Percentiles rank a stretch among this genome's conserved stretches.
Conservation (phyloP, 202 grass and related monocot species). For the Zizania palustris region DNA sequence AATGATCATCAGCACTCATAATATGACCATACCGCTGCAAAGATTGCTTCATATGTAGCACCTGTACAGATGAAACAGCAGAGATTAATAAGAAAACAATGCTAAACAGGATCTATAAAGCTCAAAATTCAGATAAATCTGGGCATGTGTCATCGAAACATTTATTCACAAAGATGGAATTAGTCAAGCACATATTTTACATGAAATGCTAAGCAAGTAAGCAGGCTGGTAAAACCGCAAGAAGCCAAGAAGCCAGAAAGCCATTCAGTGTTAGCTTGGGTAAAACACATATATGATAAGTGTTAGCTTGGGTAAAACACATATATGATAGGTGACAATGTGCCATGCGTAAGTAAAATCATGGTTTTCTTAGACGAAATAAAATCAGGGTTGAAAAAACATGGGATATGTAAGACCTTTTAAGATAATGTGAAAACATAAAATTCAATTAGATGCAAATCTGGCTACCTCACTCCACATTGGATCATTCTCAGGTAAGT, state of each 20-base stretch:
- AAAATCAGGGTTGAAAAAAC: constrained; percentile 29
- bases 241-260: constrained; percentile 28
- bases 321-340: constrained; percentile 35
- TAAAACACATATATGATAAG: constrained; percentile 28
- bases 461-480: constrained; percentile 65
- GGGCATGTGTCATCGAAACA: neutral
- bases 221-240: constrained; percentile 7
- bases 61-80: constrained; percentile 47
- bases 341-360: constrained; percentile 18
- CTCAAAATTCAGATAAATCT: neutral
- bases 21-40: constrained; percentile 80
- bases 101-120: constrained; percentile 22
- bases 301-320: constrained; percentile 28
- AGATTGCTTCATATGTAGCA: constrained; percentile 76
- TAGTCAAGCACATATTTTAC: constrained; percentile 15
- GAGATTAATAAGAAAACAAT: constrained; percentile 28
- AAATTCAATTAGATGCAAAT: constrained; percentile 37
- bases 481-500: constrained; percentile 74
- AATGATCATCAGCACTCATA: constrained; percentile 75
- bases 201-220: constrained; percentile 32
- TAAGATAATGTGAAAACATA: constrained; percentile 26
- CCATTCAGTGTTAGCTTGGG: constrained; percentile 28
- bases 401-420: constrained; percentile 19
- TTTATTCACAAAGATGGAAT: neutral
- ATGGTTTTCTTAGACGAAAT: constrained; percentile 21